Evolutionary conservation across 164 flowering plant genomes (phyloP).

Genomic region (Aristolochia contorta): DNA sequence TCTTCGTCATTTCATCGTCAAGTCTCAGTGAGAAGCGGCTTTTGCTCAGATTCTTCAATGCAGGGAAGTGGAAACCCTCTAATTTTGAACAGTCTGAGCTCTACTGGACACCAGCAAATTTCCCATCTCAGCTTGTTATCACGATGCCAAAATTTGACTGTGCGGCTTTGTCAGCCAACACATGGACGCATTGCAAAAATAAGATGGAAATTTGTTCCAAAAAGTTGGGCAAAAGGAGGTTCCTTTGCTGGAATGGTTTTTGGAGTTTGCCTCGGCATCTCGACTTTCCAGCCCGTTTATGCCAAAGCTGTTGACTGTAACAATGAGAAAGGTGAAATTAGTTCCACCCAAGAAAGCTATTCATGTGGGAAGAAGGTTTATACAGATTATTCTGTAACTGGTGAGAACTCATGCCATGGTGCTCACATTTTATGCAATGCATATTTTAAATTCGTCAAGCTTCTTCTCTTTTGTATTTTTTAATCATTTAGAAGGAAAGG

Average conservation of each 20-base stretch:
- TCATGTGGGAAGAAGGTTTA: constrained; percentile 73
- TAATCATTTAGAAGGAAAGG: no score
- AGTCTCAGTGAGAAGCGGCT: constrained; percentile 17
- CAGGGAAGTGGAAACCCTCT: constrained; percentile 12
- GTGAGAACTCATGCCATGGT: constrained; percentile 26
- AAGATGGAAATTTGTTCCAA: constrained; percentile 27
- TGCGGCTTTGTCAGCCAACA: constrained; percentile 31
- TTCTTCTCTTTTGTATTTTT: no score
- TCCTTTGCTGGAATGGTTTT: constrained; percentile 36
- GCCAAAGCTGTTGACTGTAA: constrained; percentile 40
- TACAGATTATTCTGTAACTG: constrained; percentile 69
- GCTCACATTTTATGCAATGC: neutral
- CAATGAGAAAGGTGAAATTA: constrained; percentile 18
- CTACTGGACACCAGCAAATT: constrained; percentile 12
- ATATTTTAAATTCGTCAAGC: neutral
- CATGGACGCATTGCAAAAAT: constrained; percentile 27
- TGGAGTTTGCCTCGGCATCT: constrained; percentile 49
- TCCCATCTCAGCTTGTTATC: constrained; percentile 28
- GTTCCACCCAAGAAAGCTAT: constrained; percentile 19
- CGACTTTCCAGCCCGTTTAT: constrained; percentile 39
- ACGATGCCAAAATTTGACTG: constrained; percentile 21
- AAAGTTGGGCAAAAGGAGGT: constrained; percentile 31
- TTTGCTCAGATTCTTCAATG: constrained; percentile 21
- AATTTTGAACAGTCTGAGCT: constrained; percentile 16
- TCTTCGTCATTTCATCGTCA: constrained; percentile 20